Evolutionary conservation across 1,139 yeast genomes (phyloP).

Genomic region (Zhuliangozyma parablackwelliae): DNA sequence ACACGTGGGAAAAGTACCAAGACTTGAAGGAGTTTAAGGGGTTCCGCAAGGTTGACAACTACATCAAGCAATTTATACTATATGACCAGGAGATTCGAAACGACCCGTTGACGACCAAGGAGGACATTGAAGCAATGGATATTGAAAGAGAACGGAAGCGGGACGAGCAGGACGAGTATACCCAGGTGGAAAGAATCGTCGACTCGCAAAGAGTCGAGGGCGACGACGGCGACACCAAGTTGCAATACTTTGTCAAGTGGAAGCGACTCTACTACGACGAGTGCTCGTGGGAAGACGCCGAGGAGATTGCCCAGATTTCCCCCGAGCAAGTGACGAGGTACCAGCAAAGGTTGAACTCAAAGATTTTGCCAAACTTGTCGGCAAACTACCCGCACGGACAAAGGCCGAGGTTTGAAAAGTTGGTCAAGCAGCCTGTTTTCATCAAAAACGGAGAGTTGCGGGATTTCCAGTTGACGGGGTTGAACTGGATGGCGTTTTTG

Average conservation of each 20-base stretch:
- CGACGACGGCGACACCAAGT: slow-evolving; percentile 53
- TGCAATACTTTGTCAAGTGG: slow-evolving; percentile 91
- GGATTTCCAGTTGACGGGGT: slow-evolving; percentile 95
- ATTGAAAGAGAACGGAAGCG: slow-evolving; percentile 79
- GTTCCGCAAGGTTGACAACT: slow-evolving; percentile 81
- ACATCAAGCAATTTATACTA: slow-evolving; percentile 71
- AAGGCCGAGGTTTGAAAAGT: slow-evolving; percentile 87
- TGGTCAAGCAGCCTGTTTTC: slow-evolving; percentile 80
- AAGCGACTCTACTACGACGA: slow-evolving; percentile 88
- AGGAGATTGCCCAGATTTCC: slow-evolving; percentile 75
- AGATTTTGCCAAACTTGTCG: slow-evolving; percentile 77
- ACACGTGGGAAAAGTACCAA: slow-evolving; percentile 84
- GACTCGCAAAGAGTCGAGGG: slow-evolving; percentile 71
- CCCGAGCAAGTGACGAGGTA: slow-evolving; percentile 82
- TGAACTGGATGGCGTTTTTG: slow-evolving; percentile 98
- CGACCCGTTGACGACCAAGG: slow-evolving; percentile 79
- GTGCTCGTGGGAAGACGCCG: slow-evolving; percentile 96
- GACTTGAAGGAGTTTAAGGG: slow-evolving; percentile 62
- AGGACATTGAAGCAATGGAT: slow-evolving; percentile 90
- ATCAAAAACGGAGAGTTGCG: slow-evolving; percentile 89
- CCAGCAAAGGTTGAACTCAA: slow-evolving; percentile 77
- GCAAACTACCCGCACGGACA: slow-evolving; percentile 66
- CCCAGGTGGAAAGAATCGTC: slow-evolving; percentile 84
- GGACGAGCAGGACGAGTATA: slow-evolving; percentile 81
- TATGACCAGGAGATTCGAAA: slow-evolving; percentile 70